Conservation (phyloP, 2,329 filamentous ascomycete species). For the Xylariaceae sp. region DNA sequence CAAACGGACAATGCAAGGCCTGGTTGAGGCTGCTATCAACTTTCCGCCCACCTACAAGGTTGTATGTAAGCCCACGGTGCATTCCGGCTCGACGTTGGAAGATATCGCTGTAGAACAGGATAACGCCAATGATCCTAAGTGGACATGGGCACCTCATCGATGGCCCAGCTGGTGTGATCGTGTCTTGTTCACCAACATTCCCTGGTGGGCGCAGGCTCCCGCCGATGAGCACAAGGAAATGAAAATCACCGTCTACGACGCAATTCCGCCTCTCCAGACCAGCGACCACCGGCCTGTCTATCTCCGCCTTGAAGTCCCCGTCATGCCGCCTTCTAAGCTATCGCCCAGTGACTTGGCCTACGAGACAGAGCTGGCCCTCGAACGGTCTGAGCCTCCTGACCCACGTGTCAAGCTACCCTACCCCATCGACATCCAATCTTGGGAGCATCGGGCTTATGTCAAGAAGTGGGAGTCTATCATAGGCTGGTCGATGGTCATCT, state of each 20-base stretch:
- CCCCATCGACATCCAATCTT: slow-evolving; percentile 50
- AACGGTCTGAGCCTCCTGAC: slow-evolving; percentile 10
- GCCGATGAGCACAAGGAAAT: slow-evolving; percentile 27
- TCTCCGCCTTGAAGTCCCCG: slow-evolving; percentile 63
- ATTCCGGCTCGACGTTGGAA: slow-evolving; percentile 9
- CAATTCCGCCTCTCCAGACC: slow-evolving; percentile 72
- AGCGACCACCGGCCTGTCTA: slow-evolving; percentile 87
- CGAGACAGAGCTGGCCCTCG: slow-evolving; percentile 11
- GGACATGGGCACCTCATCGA: slow-evolving; percentile 75
- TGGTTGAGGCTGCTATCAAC: slow-evolving; percentile 66
- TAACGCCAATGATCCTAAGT: slow-evolving; percentile 40
- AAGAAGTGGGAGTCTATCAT: slow-evolving; percentile 34
- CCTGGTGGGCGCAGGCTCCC: slow-evolving; percentile 41
- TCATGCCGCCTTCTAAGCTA: slow-evolving; percentile 42
- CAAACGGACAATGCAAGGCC: slow-evolving; percentile 70
- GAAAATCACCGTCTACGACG: slow-evolving; percentile 62
- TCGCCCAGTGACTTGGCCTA: slow-evolving; percentile 23
- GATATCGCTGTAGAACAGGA: slow-evolving; percentile 19
- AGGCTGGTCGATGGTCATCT: slow-evolving; percentile 52
- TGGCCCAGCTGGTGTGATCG: slow-evolving; percentile 95
- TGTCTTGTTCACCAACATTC: slow-evolving; percentile 69
- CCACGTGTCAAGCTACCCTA: slow-evolving; percentile 38
- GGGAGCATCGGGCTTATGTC: slow-evolving; percentile 40
- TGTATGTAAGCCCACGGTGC: slow-evolving; percentile 37
- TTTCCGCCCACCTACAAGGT: slow-evolving; percentile 98